These are phyloP conservation scores for Colletotrichum sp. DNA, from an alignment of 2,329 filamentous ascomycete genomes.

Conservation along the genomic window DNA sequence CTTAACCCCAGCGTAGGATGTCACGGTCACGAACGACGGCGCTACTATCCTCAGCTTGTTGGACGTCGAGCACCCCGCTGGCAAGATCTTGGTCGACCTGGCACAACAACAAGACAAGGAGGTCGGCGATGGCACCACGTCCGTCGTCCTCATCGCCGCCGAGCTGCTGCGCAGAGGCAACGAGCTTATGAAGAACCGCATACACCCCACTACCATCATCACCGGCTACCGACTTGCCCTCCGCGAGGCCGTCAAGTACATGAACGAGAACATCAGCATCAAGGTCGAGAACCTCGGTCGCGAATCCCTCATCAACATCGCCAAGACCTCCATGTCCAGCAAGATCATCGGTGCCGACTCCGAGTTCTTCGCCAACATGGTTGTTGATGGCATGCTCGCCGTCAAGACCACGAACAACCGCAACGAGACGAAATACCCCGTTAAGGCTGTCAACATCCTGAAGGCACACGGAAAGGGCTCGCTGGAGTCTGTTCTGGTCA, in stretches of 20 bases:
- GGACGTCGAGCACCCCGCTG: slow-evolving; percentile 96
- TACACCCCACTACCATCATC: slow-evolving; percentile 99
- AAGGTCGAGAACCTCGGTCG: slow-evolving; percentile 92
- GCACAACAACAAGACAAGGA: slow-evolving; percentile 99
- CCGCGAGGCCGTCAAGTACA: slow-evolving; percentile 96
- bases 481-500: slow-evolving; percentile 86
- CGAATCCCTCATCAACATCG: slow-evolving; percentile 91
- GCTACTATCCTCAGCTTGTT: slow-evolving; percentile 94
- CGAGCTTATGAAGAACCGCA: slow-evolving; percentile 99
- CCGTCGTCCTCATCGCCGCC: slow-evolving; percentile 94
- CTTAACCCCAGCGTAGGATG: slow-evolving; percentile 65
- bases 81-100: slow-evolving; percentile 97
- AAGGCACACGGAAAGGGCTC: slow-evolving; percentile 97
- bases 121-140: slow-evolving; percentile 97
- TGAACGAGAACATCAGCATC: slow-evolving; percentile 97
- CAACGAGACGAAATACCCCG: slow-evolving; percentile 93
- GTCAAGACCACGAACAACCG: slow-evolving; percentile 93
- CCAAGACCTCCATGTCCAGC: slow-evolving; percentile 98
- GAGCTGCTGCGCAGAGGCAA: slow-evolving; percentile 93
- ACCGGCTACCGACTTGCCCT: slow-evolving; percentile 96
- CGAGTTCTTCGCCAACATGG: slow-evolving; percentile 97
- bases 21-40: slow-evolving; percentile 98
- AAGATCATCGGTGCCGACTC: slow-evolving; percentile 97
- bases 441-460: slow-evolving; percentile 98
- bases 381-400: slow-evolving; percentile 92